These are phyloP conservation scores for Leccinum subgranulosum DNA, from an alignment of 768 basidiomycete species.

Conservation along the genomic window DNA sequence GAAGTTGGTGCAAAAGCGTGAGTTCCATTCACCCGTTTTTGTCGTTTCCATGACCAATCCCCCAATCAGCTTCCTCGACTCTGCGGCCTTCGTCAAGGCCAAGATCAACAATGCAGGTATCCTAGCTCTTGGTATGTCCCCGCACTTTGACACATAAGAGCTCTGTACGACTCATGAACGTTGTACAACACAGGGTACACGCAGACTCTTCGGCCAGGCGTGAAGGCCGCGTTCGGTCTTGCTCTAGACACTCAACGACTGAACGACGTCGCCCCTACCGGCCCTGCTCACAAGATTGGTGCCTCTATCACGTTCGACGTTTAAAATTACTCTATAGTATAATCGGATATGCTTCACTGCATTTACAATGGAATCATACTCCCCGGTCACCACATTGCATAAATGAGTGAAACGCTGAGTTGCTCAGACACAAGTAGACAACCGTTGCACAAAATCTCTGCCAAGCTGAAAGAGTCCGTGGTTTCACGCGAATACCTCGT, in stretches of 20 bases:
- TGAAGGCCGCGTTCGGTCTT: slow-evolving; percentile 90
- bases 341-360: slow-evolving; percentile 10
- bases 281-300: slow-evolving; percentile 82
- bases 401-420: background rate
- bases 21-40: slow-evolving; percentile 30
- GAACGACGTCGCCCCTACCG: slow-evolving; percentile 63
- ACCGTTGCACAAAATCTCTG: background rate
- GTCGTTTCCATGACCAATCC: background rate
- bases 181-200: slow-evolving; percentile 63
- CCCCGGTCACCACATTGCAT: background rate
- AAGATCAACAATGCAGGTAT: slow-evolving; percentile 98
- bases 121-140: slow-evolving; percentile 67
- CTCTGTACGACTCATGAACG: slow-evolving; percentile 8
- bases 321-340: slow-evolving; percentile 36
- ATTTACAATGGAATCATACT: slow-evolving; percentile 12
- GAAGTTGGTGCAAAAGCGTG: slow-evolving; percentile 96
- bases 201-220: slow-evolving; percentile 89
- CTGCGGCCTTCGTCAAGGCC: slow-evolving; percentile 91
- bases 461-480: background rate
- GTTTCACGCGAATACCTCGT: slow-evolving; percentile 65
- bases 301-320: slow-evolving; percentile 73
- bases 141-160: background rate
- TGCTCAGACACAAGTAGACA: background rate
- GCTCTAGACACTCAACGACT: slow-evolving; percentile 93
- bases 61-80: slow-evolving; percentile 67